Evolutionary conservation across 2,329 filamentous ascomycete species (phyloP).

Genomic region (Corynespora cassiicola): DNA sequence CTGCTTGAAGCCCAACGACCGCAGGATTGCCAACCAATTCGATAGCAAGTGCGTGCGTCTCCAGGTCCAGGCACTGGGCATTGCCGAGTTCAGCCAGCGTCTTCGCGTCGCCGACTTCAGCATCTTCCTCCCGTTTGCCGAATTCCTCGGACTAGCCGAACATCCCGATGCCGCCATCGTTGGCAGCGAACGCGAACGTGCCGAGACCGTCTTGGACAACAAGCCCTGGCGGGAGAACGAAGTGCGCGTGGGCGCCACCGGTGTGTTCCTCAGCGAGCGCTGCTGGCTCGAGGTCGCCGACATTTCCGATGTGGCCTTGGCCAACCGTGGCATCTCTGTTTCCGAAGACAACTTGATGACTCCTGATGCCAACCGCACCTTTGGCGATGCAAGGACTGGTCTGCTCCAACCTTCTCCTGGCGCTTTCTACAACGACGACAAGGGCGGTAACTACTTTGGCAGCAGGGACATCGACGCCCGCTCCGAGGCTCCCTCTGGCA

Average conservation of each 20-base stretch:
- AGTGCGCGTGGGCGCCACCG: conserved; percentile 86
- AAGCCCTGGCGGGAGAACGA: conserved; percentile 93
- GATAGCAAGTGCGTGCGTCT: conserved; percentile 97
- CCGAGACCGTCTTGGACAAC: conserved; percentile 88
- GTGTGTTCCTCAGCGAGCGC: conserved; percentile 92
- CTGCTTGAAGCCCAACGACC: conserved; percentile 95
- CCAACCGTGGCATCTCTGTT: conserved; percentile 48
- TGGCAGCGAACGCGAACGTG: conserved; percentile 90
- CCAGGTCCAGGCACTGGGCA: conserved; percentile 93
- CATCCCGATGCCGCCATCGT: conserved; percentile 84
- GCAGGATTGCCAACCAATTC: conserved; percentile 97
- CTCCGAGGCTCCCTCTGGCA: conserved; percentile 93
- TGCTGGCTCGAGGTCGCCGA: conserved; percentile 93
- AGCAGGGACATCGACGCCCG: conserved; percentile 79
- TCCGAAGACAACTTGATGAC: conserved; percentile 65
- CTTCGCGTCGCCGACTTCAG: conserved; percentile 94
- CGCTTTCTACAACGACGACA: conserved; percentile 74
- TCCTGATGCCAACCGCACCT: conserved; percentile 59
- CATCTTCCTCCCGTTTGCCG: conserved; percentile 91
- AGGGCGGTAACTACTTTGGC: conserved; percentile 82
- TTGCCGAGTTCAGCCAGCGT: conserved; percentile 94
- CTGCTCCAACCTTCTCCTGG: conserved; percentile 63
- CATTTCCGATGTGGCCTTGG: conserved; percentile 62
- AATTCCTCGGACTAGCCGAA: conserved; percentile 90
- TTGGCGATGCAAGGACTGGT: conserved; percentile 65